Base-by-base conservation (phyloP, 169 alveolate species). In the Amoebophrya sp. region DNA sequence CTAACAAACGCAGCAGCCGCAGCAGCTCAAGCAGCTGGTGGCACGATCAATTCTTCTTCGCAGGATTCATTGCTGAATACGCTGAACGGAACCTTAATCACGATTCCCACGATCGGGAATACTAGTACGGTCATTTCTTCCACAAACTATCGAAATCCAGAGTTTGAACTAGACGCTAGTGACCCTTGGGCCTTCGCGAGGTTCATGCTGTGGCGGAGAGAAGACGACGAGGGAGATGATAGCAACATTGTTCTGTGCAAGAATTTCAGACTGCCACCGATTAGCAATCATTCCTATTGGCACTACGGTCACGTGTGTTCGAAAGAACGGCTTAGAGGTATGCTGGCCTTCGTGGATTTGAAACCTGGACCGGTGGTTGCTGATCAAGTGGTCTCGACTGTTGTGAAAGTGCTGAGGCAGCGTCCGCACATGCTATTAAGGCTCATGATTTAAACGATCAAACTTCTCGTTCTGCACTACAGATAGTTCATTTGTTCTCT, bases 301-400 rank as follows among this genome's bases (percentile, higher is more conserved):
- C 83, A 65, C 83, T 65, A 65, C 83, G 83, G 83, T 36, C 83
- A 65, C 83, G 83, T 65, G 36, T 65, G 83, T 18, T 65, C 83
- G 36, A 36, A 65, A 36, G 83, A 29, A 29, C 83, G 83, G 83
- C 1, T 12, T 29, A 65, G n/a, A 36, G 83, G 83, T 0, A 1
- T 65, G 83, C 26, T 65, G 83, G n/a, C 18, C 83, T 18, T 26
- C 83, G n/a, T 65, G 3, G 33, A 65, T 36, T 1, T 0, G 33
- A 36, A 65, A 29, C 83, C 83, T 29, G 12, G 38, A 36, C 83
- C 83, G 38, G 36, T 65, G 83, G 33, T 65, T 36, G n/a, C 83
- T 6, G 33, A 65, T 36, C 33, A 0, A 0, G 83, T 65, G 33
- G 2, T 18, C 36, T 1, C 39, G 38, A 65, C 83, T 6, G 83